Evolutionary conservation across 2,329 filamentous ascomycete species (phyloP), one percentile per base, ranked within the genome.

Genomic region (Coleophoma cylindrospora): DNA sequence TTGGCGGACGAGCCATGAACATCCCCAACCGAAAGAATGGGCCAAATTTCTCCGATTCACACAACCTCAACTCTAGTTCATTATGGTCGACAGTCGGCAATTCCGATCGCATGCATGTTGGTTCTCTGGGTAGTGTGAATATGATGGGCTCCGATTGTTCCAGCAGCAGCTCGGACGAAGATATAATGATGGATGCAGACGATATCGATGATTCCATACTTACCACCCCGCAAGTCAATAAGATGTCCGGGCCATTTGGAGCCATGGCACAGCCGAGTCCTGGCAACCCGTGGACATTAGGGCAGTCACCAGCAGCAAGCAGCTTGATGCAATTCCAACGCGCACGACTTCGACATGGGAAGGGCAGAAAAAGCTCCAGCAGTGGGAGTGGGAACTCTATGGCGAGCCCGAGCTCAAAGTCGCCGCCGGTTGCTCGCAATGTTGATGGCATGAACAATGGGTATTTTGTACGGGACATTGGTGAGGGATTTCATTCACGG

Each of bases 131-230:
- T 11, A 67, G 65, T 49, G 59, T 67, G n/a, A 65, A 66, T 47
- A 85, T 89, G 78, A 72, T 92, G 54, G 84, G 83, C 27, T 91
- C 87, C 0, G 91, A 95, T 56, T 86, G 86, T 33, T 91, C 89
- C 4, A 89, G 82, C 40, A 84, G 77, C 47, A 83, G 77, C 54
- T 88, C 84, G 4, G 86, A 84, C 47, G 83, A 87, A 43, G 85
- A 88, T 57, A 80, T 84, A 52, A 63, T 77, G 17, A 84, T 86
- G 80, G 86, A 89, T 63, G 84, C 87, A 50, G 83, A 87, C 48
- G 77, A 88, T 54, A 70, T 83, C 67, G 87, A 90, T 48, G 91
- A 96, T 59, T 76, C 86, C 11, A 91, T 94, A 64, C 75, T 91
- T 55, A 89, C 80, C 40, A 96, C 91, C 3, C 91, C 92, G 1